A percentile compares a stretch with the other conserved stretches of the same genome.
Conservation (phyloP, 345 rosid genomes). For the Rhodamnia rubescens region DNA sequence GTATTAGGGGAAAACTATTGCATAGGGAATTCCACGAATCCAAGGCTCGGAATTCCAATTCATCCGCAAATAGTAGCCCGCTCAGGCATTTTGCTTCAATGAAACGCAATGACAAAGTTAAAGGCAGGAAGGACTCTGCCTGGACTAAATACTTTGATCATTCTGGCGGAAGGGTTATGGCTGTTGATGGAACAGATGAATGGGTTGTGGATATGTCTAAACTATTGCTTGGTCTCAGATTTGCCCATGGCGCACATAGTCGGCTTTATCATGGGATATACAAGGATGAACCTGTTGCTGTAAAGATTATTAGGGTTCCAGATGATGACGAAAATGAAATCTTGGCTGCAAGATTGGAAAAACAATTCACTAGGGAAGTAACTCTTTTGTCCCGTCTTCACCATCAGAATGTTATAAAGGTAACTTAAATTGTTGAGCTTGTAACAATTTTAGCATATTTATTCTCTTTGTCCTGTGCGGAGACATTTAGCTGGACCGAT, state of each 20-base stretch:
- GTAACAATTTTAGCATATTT: neutral
- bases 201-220: conserved; percentile 65
- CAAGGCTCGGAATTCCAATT: conserved; percentile 17
- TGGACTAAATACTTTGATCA: conserved; percentile 89
- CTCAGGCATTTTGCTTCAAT: conserved; percentile 43
- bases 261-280: conserved; percentile 88
- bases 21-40: conserved; percentile 24
- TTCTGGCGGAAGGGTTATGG: conserved; percentile 70
- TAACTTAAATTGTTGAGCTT: conserved; percentile 9
- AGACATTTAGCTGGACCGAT: neutral
- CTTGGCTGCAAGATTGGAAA: conserved; percentile 62
- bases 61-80: conserved; percentile 34
- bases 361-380: conserved; percentile 82
- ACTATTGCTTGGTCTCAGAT: conserved; percentile 82
- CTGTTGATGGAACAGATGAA: conserved; percentile 62
- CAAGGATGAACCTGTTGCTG: conserved; percentile 89
- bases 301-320: conserved; percentile 77
- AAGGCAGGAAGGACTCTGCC: conserved; percentile 50
- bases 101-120: conserved; percentile 46
- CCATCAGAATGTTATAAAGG: conserved; percentile 84
- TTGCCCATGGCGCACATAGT: conserved; percentile 93
- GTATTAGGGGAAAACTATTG: conserved; percentile 20
- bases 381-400: conserved; percentile 62
- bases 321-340: conserved; percentile 78
- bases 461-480: neutral